Percentiles rank a stretch among this genome's conserved stretches.
phyloP scores from a whole-genome alignment of 2,329 filamentous ascomycete genomes.

The Diaporthe nobilis region DNA sequence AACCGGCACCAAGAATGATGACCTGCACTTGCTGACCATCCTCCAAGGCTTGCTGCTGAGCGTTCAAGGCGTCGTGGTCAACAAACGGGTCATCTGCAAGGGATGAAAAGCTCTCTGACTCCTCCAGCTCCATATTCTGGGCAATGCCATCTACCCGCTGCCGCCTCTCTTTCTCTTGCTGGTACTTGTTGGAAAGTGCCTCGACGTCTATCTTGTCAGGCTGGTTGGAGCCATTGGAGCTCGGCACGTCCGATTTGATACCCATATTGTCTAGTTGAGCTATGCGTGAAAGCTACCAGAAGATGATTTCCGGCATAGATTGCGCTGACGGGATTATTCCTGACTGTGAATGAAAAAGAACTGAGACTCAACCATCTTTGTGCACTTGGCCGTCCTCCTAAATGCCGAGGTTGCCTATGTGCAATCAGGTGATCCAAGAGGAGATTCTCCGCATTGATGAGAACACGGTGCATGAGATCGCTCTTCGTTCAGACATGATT shows the following conservation, averaged over 20 bases:
- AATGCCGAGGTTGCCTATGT: background rate
- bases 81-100: slow-evolving; percentile 54
- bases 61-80: slow-evolving; percentile 51
- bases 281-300: background rate
- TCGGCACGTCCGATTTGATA: background rate
- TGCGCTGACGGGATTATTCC: too few relatives aligned
- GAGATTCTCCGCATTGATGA: slow-evolving; percentile 10
- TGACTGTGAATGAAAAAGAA: background rate
- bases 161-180: slow-evolving; percentile 53
- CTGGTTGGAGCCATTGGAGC: background rate
- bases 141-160: slow-evolving; percentile 49
- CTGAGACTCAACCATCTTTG: too few relatives aligned
- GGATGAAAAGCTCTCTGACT: slow-evolving; percentile 43
- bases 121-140: slow-evolving; percentile 52
- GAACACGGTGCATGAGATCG: slow-evolving; percentile 10
- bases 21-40: slow-evolving; percentile 33
- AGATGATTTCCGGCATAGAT: too few relatives aligned
- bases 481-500: background rate
- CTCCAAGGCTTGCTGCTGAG: slow-evolving; percentile 11
- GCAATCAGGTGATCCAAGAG: slow-evolving; percentile 17
- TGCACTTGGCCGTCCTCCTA: background rate
- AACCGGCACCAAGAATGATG: slow-evolving; percentile 54
- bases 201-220: background rate
- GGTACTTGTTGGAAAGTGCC: slow-evolving; percentile 48
- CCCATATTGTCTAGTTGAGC: background rate